phyloP scores from a whole-genome alignment of 768 basidiomycete species.

The Rhizopogon sp. region DNA sequence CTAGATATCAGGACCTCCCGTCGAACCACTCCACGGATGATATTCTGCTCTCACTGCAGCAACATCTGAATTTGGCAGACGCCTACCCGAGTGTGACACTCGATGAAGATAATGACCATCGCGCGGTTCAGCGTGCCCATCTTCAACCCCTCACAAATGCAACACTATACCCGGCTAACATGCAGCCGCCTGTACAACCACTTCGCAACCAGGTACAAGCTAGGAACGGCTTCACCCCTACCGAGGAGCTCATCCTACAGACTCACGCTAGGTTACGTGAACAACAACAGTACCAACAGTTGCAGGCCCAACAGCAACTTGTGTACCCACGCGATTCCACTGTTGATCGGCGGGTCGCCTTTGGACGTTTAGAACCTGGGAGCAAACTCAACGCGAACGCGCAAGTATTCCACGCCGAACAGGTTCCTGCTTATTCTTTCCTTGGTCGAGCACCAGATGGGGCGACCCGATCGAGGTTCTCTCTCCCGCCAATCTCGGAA shows the following conservation, averaged over 20 bases:
- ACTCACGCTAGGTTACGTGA: constrained; percentile 32
- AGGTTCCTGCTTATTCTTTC: constrained; percentile 1
- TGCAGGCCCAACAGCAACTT: constrained; percentile 6
- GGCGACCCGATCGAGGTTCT: neutral
- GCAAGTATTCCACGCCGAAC: constrained; percentile 4
- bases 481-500: constrained; percentile 27
- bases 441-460: neutral
- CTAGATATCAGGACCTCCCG: constrained; percentile 9
- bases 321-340: neutral
- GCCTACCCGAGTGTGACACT: constrained; percentile 10
- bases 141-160: constrained; percentile 19
- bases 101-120: constrained; percentile 10
- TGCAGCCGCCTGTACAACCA: constrained; percentile 1
- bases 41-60: constrained; percentile 31
- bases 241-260: constrained; percentile 65
- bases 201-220: constrained; percentile 30
- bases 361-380: constrained; percentile 1
- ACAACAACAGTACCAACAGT: constrained; percentile 14
- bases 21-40: constrained; percentile 36
- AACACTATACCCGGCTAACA: constrained; percentile 7
- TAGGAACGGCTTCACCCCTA: constrained; percentile 57
- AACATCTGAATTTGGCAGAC: constrained; percentile 14
- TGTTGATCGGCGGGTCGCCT: neutral
- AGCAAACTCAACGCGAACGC: constrained; percentile 5
- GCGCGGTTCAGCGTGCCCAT: constrained; percentile 14